A percentile compares a stretch with the other conserved stretches of the same genome.
phyloP scores from a whole-genome alignment of 2,329 filamentous ascomycete species.

The Cordyceps fumosorosea region DNA sequence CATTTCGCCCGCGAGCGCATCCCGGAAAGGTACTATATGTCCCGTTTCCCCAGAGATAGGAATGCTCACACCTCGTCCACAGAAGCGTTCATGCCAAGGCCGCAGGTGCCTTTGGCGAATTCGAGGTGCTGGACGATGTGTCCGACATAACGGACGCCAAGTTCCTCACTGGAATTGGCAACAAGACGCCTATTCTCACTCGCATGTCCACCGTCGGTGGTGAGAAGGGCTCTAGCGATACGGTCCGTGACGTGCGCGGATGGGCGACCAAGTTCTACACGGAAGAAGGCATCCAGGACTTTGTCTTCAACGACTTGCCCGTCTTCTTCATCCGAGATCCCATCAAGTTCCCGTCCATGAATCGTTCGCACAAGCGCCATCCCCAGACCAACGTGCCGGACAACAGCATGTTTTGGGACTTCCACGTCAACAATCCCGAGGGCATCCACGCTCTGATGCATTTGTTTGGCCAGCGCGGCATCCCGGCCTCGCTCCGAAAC shows the following conservation, averaged over 20 bases:
- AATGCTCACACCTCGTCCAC: not conserved
- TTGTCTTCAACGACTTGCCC: constrained; percentile 39
- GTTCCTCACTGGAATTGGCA: constrained; percentile 43
- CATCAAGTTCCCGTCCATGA: constrained; percentile 41
- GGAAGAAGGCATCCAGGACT: constrained; percentile 23
- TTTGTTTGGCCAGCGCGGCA: constrained; percentile 43
- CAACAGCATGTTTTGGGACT: constrained; percentile 33
- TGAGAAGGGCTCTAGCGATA: constrained; percentile 57
- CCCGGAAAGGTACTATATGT: constrained; percentile 37
- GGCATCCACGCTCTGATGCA: constrained; percentile 45
- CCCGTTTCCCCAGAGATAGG: not conserved
- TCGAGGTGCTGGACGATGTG: constrained; percentile 49
- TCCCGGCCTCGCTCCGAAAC: constrained; percentile 38
- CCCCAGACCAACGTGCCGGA: constrained; percentile 36
- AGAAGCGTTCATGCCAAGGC: constrained; percentile 20
- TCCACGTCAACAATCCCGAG: constrained; percentile 35
- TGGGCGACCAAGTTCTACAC: constrained; percentile 37
- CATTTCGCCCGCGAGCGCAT: constrained; percentile 55
- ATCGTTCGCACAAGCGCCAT: constrained; percentile 38
- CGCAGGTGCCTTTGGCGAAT: constrained; percentile 42
- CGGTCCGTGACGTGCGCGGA: constrained; percentile 60
- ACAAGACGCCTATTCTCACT: constrained; percentile 37
- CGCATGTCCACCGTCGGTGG: constrained; percentile 63
- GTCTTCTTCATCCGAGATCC: constrained; percentile 42
- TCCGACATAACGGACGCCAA: constrained; percentile 45